Base-by-base conservation (phyloP, 2,329 filamentous ascomycete genomes). In the Polytolypa hystricis region DNA sequence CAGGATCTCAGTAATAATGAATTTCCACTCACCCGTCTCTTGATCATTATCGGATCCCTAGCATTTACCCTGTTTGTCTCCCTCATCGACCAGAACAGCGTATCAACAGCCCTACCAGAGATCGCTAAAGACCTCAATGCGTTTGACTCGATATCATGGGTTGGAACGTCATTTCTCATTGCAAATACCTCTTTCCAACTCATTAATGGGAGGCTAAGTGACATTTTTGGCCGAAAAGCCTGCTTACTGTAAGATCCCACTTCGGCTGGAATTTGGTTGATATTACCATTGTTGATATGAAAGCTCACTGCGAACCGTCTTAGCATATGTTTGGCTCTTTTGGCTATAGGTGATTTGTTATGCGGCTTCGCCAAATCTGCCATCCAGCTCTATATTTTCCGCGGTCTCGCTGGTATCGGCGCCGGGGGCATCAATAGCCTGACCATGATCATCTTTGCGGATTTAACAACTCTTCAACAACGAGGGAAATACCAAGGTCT, bases 81-180 rank as follows among this genome's bases (percentile, higher is more conserved):
- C 17, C 19, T 32, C 30, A 32, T 20, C 9, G 30, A 32, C 14
- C 30, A 32, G 12, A 32, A 3, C 9, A 20, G 30, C 30, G 30
- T 32, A 8, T 18, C 15, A 9, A 20, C 17, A 11, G 12, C 17
- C 5, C 30, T 32, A 7, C 30, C 30, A 8, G 9, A 15, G 4
- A 32, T 32, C 19, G 30, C 30, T 10, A 20, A 32, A 9, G 30
- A 32, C n/a, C 30, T 32, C 30, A 17, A 20, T 18, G 30, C 15
- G 14, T 17, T 18, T 6, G 30, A n/a, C 6, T 18, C 15, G 9
- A 32, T 32, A 32, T 32, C 30, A 17, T 32, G 30, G 30, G 30
- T 20, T 17, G 30, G 30, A 17, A 32, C 30, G n/a, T 32, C 30
- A 17, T 17, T 20, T 12, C 14, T 32, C 15, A 32, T 32, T 17